These are phyloP conservation scores for Gypsophila paniculata DNA, from an alignment of 179 eudicot genomes.

Conservation along the genomic window DNA sequence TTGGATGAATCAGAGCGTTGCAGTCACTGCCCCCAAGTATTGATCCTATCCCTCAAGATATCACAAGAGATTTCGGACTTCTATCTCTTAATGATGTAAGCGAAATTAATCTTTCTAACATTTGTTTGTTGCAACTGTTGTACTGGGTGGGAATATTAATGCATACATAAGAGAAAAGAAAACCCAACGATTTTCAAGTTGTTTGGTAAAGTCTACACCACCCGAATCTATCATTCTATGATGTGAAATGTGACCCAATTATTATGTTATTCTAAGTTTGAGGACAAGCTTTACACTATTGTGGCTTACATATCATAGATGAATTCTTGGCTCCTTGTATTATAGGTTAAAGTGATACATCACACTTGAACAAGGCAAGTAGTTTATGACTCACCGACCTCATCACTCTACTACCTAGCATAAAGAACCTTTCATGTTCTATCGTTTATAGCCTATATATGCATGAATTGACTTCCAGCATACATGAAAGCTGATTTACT, in stretches of 20 bases:
- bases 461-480: too few species aligned
- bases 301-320: not conserved
- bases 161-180: slow-evolving; percentile 4
- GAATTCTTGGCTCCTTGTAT: not conserved
- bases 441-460: too few species aligned
- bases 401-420: not conserved
- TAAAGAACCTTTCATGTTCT: not conserved
- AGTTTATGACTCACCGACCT: not conserved
- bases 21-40: slow-evolving; percentile 46
- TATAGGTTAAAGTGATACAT: not conserved
- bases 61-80: slow-evolving; percentile 62
- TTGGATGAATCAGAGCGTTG: slow-evolving; percentile 53
- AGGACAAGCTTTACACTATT: too few species aligned
- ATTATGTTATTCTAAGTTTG: not conserved
- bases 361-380: not conserved
- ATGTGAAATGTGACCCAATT: not conserved
- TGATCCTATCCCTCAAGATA: slow-evolving; percentile 79
- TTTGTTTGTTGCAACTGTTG: slow-evolving; percentile 8
- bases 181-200: not conserved
- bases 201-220: not conserved
- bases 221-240: not conserved
- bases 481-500: too few species aligned
- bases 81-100: slow-evolving; percentile 74
- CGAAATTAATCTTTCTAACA: slow-evolving; percentile 15
- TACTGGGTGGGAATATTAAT: not conserved